Evolutionary conservation across 1,284 basidiomycete genomes (phyloP).

Genomic region (Ceratobasidium sp.): DNA sequence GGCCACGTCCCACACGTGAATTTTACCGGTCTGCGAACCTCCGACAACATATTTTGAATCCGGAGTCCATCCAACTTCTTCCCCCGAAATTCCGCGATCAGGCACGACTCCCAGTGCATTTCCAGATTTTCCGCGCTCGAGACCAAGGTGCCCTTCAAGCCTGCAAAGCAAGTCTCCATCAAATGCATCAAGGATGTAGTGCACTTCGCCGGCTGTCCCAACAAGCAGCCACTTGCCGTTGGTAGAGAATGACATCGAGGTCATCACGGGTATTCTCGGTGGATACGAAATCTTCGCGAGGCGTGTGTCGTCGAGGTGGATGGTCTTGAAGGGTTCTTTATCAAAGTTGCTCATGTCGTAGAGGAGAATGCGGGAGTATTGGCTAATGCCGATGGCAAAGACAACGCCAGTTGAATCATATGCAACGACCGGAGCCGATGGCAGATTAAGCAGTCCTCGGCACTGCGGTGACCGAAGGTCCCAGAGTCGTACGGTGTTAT

Average conservation of each 20-base stretch:
- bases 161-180: constrained; percentile 85
- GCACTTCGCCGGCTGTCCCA: constrained; percentile 91
- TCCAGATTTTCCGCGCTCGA: constrained; percentile 74
- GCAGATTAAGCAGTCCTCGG: constrained; percentile 77
- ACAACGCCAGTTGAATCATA: constrained; percentile 92
- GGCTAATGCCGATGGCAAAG: constrained; percentile 93
- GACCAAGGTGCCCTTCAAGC: constrained; percentile 82
- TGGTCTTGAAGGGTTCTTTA: constrained; percentile 88
- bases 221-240: constrained; percentile 92
- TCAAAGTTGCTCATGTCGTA: constrained; percentile 93
- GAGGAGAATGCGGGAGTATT: constrained; percentile 84
- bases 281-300: constrained; percentile 80
- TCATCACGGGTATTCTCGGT: constrained; percentile 90
- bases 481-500: constrained; percentile 97
- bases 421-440: constrained; percentile 84
- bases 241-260: constrained; percentile 89
- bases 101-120: constrained; percentile 71
- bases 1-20: constrained; percentile 79
- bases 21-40: constrained; percentile 84
- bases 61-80: constrained; percentile 92
- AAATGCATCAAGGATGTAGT: constrained; percentile 93
- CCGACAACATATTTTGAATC: constrained; percentile 89
- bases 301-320: constrained; percentile 84
- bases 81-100: constrained; percentile 81
- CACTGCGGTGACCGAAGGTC: constrained; percentile 86